phyloP scores from a whole-genome alignment of 768 basidiomycete genomes.

The Podaxis sp. region DNA sequence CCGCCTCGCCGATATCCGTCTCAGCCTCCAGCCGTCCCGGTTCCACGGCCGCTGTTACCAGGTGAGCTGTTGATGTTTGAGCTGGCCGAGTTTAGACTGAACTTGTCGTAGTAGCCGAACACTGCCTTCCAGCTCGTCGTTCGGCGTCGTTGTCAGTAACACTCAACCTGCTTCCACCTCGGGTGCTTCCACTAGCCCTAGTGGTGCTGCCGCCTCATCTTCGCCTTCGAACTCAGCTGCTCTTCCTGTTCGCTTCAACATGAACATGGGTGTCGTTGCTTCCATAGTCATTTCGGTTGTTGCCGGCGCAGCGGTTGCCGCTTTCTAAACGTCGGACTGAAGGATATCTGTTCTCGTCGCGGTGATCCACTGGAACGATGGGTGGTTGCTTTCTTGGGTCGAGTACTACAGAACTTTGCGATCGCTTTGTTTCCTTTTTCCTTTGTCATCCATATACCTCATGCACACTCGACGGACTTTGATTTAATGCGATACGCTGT shows the following conservation, averaged over 20 bases:
- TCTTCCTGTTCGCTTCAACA: slow-evolving; percentile 30
- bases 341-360: neutral
- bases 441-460: neutral
- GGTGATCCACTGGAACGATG: neutral
- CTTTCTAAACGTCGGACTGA: slow-evolving; percentile 30
- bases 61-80: slow-evolving; percentile 10
- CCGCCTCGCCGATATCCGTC: slow-evolving; percentile 10
- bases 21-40: slow-evolving; percentile 1
- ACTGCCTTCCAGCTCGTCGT: neutral
- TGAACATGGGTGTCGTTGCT: slow-evolving; percentile 8
- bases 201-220: slow-evolving; percentile 19
- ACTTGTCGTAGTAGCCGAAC: neutral
- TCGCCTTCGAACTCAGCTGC: slow-evolving; percentile 28
- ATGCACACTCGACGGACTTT: slow-evolving; percentile 3
- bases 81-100: neutral
- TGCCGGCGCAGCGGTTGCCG: slow-evolving; percentile 46
- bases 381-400: slow-evolving; percentile 1
- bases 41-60: slow-evolving; percentile 4
- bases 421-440: neutral
- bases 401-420: neutral
- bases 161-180: slow-evolving; percentile 16
- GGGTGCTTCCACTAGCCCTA: slow-evolving; percentile 9
- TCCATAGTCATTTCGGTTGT: slow-evolving; percentile 32
- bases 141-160: slow-evolving; percentile 18
- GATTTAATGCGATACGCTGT: neutral